Conservation (phyloP, 2,329 filamentous ascomycete genomes). For the Aspergillus arachidicola region DNA sequence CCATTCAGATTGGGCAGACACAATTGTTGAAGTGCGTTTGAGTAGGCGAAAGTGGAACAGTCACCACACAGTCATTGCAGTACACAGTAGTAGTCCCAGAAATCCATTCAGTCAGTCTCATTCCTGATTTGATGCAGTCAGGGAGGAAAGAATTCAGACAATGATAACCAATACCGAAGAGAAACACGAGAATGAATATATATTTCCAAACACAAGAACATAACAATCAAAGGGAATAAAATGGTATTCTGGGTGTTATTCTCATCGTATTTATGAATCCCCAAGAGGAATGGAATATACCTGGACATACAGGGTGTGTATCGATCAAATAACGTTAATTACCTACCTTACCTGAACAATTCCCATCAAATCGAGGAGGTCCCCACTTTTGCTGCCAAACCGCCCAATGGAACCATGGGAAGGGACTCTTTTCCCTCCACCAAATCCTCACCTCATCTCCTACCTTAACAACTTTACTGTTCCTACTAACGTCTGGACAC, state of each 20-base stretch:
- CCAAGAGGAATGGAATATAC: background rate
- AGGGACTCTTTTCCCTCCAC: background rate
- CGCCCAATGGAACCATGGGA: conserved; percentile 11
- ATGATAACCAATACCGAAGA: background rate
- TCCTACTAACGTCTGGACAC: background rate
- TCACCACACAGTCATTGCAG: background rate
- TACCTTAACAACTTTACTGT: background rate
- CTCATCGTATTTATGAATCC: background rate
- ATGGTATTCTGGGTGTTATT: no score
- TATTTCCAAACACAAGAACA: background rate
- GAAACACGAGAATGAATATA: background rate
- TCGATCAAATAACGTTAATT: background rate
- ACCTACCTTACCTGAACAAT: background rate
- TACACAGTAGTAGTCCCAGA: background rate
- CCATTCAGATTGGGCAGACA: conserved; percentile 15
- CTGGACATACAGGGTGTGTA: background rate
- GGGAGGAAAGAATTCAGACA: background rate
- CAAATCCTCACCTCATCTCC: conserved; percentile 3
- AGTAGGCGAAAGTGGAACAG: conserved; percentile 7
- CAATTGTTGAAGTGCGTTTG: conserved; percentile 10
- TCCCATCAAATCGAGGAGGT: background rate
- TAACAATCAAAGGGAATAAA: no score
- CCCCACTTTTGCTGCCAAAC: conserved; percentile 2
- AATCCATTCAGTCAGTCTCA: background rate
- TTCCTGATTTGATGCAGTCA: background rate